A percentile compares a stretch with the other conserved stretches of the same genome.
phyloP scores from a whole-genome alignment of 2,329 filamentous ascomycete genomes.

The Pseudocercospora vitis region DNA sequence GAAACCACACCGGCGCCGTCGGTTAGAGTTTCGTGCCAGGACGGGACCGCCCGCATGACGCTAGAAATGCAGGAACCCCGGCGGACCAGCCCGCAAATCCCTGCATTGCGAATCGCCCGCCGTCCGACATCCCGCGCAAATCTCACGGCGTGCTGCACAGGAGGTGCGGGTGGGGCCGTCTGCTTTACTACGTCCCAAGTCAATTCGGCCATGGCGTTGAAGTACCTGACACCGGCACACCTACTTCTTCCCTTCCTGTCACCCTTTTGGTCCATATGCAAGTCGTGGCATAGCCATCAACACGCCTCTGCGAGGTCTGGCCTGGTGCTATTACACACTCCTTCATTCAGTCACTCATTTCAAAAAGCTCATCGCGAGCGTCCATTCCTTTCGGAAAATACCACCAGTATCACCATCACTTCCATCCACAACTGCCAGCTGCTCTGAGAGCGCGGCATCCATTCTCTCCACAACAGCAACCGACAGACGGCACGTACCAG shows the following conservation, averaged over 20 bases:
- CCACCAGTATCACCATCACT: slow-evolving; percentile 7
- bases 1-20: slow-evolving; percentile 5
- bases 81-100: not conserved
- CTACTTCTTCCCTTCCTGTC: slow-evolving; percentile 17
- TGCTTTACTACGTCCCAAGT: not conserved
- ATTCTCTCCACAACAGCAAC: slow-evolving; percentile 13
- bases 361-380: slow-evolving; percentile 23
- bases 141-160: slow-evolving; percentile 20
- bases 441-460: slow-evolving; percentile 18
- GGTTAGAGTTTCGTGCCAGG: not conserved
- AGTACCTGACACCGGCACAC: slow-evolving; percentile 24
- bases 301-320: slow-evolving; percentile 34
- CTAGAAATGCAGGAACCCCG: slow-evolving; percentile 5
- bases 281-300: slow-evolving; percentile 19
- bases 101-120: slow-evolving; percentile 17
- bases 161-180: slow-evolving; percentile 18
- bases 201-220: not conserved
- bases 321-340: slow-evolving; percentile 32
- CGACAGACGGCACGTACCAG: slow-evolving; percentile 1
- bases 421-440: slow-evolving; percentile 13
- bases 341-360: slow-evolving; percentile 30
- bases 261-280: slow-evolving; percentile 24
- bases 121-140: slow-evolving; percentile 17
- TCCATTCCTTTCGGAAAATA: slow-evolving; percentile 26
- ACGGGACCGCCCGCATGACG: too few relatives aligned